Evolutionary conservation across 2,329 filamentous ascomycete genomes (phyloP).

Genomic region (Gyromitra esculenta): DNA sequence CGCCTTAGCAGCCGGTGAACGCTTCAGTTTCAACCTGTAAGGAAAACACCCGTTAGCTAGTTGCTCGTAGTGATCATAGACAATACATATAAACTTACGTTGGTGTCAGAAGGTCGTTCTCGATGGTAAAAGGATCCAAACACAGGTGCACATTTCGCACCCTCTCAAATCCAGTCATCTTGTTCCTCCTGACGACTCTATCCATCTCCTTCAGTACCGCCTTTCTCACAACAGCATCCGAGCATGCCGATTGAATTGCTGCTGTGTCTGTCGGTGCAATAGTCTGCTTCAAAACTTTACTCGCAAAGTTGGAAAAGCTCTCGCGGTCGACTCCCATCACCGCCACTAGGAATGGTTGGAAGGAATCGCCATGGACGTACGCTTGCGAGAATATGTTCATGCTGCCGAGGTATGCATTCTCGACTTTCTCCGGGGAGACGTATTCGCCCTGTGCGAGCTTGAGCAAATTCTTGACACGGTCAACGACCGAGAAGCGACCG

Average conservation of each 20-base stretch:
- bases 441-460: constrained; percentile 98
- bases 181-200: constrained; percentile 79
- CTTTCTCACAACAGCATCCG: constrained; percentile 75
- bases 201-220: constrained; percentile 83
- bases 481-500: constrained; percentile 91
- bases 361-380: constrained; percentile 89
- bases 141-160: constrained; percentile 78
- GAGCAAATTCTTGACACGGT: constrained; percentile 98
- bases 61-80: neutral
- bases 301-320: constrained; percentile 81
- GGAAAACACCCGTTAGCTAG: constrained; percentile 25
- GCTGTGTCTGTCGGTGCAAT: constrained; percentile 73
- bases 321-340: constrained; percentile 90
- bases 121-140: constrained; percentile 89
- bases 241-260: constrained; percentile 73
- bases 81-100: constrained; percentile 72
- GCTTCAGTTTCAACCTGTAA: constrained; percentile 74
- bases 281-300: constrained; percentile 75
- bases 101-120: constrained; percentile 88
- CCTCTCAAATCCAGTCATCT: constrained; percentile 91
- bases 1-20: constrained; percentile 72
- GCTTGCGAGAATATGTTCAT: constrained; percentile 79
- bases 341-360: constrained; percentile 81
- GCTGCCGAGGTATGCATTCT: constrained; percentile 90
- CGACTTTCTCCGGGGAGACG: constrained; percentile 94